phyloP scores from a whole-genome alignment of 192 early-diverging fungal species.

The Mycoemilia scoparia region DNA sequence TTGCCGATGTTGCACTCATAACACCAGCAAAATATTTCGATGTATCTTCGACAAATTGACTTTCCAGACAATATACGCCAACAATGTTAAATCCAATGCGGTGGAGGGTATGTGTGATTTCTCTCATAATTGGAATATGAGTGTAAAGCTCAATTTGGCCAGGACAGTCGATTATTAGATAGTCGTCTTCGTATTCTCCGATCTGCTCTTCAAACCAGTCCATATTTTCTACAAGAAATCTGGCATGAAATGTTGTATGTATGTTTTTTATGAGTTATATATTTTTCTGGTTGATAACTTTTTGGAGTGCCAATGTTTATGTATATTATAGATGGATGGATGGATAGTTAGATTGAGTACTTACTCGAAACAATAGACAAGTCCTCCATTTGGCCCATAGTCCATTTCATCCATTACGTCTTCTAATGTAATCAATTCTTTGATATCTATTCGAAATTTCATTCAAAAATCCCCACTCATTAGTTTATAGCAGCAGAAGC shows the following conservation, averaged over 20 bases:
- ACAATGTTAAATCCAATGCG: constrained; percentile 68
- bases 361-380: constrained; percentile 96
- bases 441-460: constrained; percentile 56
- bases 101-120: constrained; percentile 46
- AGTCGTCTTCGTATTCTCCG: constrained; percentile 82
- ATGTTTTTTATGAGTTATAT: too few species aligned
- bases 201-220: constrained; percentile 96
- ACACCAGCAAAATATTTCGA: constrained; percentile 94
- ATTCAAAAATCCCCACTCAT: neutral
- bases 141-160: constrained; percentile 98
- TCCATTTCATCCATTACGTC: constrained; percentile 96
- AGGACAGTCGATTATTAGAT: constrained; percentile 92
- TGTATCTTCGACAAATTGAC: constrained; percentile 90
- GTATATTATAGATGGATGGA: too few species aligned
- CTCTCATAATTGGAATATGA: constrained; percentile 88
- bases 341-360: constrained; percentile 16
- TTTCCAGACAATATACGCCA: constrained; percentile 84
- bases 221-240: constrained; percentile 83
- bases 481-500: constrained; percentile 18
- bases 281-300: too few species aligned
- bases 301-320: too few species aligned
- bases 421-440: constrained; percentile 89
- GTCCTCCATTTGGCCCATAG: constrained; percentile 92
- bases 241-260: too few species aligned
- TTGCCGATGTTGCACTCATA: constrained; percentile 84